phyloP scores from a whole-genome alignment of 352 stramenopile genomes.

The Phytophthora pinifolia region DNA sequence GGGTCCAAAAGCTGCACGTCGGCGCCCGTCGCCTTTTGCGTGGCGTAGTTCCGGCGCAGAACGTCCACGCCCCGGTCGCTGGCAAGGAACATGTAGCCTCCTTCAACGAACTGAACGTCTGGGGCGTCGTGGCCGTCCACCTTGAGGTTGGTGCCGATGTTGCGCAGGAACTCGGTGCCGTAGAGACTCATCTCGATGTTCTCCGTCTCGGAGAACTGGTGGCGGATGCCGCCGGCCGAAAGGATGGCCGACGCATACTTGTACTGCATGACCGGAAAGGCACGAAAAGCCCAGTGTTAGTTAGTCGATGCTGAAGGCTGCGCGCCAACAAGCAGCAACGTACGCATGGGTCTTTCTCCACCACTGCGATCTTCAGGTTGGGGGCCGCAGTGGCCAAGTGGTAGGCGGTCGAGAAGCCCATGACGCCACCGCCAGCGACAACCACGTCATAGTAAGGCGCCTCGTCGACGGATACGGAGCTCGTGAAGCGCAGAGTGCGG shows the following conservation, averaged over 20 bases:
- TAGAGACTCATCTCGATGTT: constrained; percentile 87
- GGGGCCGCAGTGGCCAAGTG: constrained; percentile 70
- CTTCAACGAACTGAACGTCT: constrained; percentile 79
- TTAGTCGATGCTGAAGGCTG: background rate
- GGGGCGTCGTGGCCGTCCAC: constrained; percentile 57
- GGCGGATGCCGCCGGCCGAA: constrained; percentile 73
- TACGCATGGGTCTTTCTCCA: constrained; percentile 74
- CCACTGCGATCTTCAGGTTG: constrained; percentile 69
- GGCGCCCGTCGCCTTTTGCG: constrained; percentile 40
- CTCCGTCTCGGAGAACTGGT: constrained; percentile 77
- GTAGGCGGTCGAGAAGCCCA: constrained; percentile 88
- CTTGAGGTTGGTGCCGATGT: constrained; percentile 48
- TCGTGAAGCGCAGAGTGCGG: constrained; percentile 26
- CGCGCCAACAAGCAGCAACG: constrained; percentile 7
- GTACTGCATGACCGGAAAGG: constrained; percentile 48
- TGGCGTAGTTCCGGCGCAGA: constrained; percentile 60
- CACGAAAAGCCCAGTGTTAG: constrained; percentile 9
- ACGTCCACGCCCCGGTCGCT: constrained; percentile 59
- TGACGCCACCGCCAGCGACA: constrained; percentile 76
- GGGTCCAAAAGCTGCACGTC: constrained; percentile 57
- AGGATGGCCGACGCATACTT: constrained; percentile 81
- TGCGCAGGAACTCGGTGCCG: constrained; percentile 66
- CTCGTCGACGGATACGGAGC: constrained; percentile 23
- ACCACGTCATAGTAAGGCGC: constrained; percentile 73
- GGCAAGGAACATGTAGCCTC: constrained; percentile 81